A percentile compares a stretch with the other conserved stretches of the same genome.
These are phyloP conservation scores for Aegilops tauschii DNA, from an alignment of 176 grass and related monocot genomes.

Conservation along the genomic window DNA sequence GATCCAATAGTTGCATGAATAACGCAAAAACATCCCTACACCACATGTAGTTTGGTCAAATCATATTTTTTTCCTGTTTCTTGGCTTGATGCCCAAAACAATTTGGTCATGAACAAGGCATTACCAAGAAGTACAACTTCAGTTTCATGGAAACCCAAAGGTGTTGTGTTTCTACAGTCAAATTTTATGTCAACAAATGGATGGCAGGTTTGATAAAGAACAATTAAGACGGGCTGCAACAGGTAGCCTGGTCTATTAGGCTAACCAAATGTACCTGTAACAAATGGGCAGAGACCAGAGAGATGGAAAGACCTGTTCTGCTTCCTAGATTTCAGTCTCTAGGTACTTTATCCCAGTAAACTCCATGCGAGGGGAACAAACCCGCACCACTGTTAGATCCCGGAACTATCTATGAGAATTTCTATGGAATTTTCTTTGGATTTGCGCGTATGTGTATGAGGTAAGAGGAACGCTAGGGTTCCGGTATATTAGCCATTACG, in stretches of 20 bases:
- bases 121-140: background rate
- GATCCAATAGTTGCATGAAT: background rate
- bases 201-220: background rate
- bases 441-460: too few species aligned
- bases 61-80: background rate
- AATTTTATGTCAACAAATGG: constrained; percentile 2
- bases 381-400: background rate
- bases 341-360: background rate
- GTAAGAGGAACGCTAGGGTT: too few species aligned
- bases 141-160: background rate
- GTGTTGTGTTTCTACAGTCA: background rate
- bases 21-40: background rate
- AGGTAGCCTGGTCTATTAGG: constrained; percentile 1
- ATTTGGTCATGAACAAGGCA: background rate
- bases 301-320: background rate
- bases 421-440: too few species aligned
- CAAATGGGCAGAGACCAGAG: background rate
- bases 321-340: constrained; percentile 6
- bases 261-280: background rate
- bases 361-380: background rate
- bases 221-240: background rate
- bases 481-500: too few species aligned
- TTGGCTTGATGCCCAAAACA: constrained; percentile 10
- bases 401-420: too few species aligned
- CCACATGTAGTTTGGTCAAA: background rate